Conservation (phyloP, 352 stramenopile genomes). For the Globisporangium acanthophoron region DNA sequence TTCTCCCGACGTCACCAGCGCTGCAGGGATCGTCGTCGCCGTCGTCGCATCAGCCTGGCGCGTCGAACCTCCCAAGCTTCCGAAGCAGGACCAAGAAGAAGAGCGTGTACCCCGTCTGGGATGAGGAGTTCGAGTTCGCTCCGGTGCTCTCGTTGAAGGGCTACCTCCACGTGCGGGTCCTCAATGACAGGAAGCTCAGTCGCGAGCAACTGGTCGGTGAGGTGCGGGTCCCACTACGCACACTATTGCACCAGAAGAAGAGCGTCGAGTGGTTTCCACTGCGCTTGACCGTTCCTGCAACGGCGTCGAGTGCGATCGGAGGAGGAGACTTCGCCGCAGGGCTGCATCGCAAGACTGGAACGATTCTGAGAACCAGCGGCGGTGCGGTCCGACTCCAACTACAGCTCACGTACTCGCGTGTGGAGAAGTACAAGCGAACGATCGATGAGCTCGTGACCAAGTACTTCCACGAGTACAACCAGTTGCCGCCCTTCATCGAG, state of each 20-base stretch:
- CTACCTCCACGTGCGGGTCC: conserved; percentile 51
- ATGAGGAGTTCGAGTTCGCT: conserved; percentile 67
- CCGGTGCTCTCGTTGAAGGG: conserved; percentile 62
- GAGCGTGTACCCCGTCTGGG: conserved; percentile 73
- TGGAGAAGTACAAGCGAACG: conserved; percentile 52
- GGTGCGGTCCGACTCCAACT: conserved; percentile 50
- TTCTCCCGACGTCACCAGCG: not conserved
- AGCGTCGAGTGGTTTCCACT: conserved; percentile 55
- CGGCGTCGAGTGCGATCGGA: not conserved
- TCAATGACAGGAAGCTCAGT: conserved; percentile 68
- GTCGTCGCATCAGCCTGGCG: no score
- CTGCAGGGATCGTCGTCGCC: not conserved
- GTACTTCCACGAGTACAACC: conserved; percentile 44
- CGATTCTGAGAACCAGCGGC: conserved; percentile 23
- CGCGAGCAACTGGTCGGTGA: conserved; percentile 67
- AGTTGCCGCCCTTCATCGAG: conserved; percentile 61
- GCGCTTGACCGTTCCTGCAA: conserved; percentile 20
- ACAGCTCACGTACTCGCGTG: conserved; percentile 51
- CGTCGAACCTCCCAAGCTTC: conserved; percentile 11
- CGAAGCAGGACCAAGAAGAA: conserved; percentile 69
- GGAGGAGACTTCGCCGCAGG: not conserved
- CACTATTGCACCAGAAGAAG: conserved; percentile 62
- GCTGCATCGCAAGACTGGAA: conserved; percentile 9
- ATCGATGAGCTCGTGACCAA: conserved; percentile 58
- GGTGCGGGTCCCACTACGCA: conserved; percentile 48